These are phyloP conservation scores for Cystobasidium tubakii DNA, from an alignment of 768 basidiomycete species.

Conservation along the genomic window DNA sequence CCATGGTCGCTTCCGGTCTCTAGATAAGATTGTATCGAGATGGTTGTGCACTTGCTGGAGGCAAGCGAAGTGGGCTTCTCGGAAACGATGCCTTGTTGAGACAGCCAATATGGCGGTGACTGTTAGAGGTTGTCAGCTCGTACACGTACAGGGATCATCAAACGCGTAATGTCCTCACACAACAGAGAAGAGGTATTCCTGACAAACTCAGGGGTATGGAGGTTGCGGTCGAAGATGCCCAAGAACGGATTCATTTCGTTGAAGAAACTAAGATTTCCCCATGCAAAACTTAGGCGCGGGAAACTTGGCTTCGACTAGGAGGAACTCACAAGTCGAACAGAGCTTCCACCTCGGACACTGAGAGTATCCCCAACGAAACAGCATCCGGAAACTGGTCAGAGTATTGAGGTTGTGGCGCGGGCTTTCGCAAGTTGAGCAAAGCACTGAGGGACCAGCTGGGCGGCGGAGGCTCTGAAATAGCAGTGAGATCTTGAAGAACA, in stretches of 20 bases:
- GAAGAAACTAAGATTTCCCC: not conserved
- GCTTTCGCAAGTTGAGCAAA: not conserved
- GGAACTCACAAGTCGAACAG: constrained; percentile 3
- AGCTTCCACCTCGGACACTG: not conserved
- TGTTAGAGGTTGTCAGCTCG: not conserved
- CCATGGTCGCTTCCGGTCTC: not conserved
- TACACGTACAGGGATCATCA: too few relatives aligned
- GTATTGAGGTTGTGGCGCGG: not conserved
- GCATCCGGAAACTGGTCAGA: constrained; percentile 28
- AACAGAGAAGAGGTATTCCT: constrained; percentile 12
- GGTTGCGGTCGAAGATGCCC: constrained; percentile 12
- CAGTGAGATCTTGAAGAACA: constrained; percentile 11
- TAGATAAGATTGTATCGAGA: not conserved
- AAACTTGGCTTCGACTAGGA: not conserved
- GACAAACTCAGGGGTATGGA: constrained; percentile 9
- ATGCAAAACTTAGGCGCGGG: not conserved
- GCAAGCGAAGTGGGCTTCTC: not conserved
- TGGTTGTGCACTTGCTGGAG: constrained; percentile 15
- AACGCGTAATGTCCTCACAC: too few relatives aligned
- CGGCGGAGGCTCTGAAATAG: constrained; percentile 23
- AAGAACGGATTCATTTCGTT: constrained; percentile 21
- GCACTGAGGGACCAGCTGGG: constrained; percentile 17
- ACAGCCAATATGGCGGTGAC: constrained; percentile 23
- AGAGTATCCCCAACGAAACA: not conserved
- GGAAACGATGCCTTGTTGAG: not conserved